These are phyloP conservation scores for Solanum piurae DNA, from an alignment of 257 asterid genomes.

Conservation along the genomic window DNA sequence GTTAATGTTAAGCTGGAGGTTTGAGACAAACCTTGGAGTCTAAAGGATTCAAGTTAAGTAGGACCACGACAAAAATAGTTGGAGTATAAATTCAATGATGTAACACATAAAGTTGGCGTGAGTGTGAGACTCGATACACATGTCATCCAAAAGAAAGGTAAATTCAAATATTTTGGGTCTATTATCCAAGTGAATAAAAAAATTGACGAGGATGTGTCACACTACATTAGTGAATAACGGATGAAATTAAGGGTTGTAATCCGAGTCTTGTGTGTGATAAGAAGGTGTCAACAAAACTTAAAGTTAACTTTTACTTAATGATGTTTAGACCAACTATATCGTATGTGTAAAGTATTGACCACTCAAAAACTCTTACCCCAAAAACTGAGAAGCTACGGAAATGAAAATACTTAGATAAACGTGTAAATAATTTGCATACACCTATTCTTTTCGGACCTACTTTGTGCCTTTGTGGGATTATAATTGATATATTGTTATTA, in stretches of 20 bases:
- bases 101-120: too few species aligned
- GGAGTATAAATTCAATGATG: not conserved
- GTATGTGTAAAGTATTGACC: not conserved
- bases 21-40: not conserved
- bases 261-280: not conserved
- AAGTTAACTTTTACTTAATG: not conserved
- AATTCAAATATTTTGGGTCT: too few species aligned
- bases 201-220: too few species aligned
- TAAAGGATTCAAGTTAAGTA: too few species aligned
- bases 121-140: not conserved
- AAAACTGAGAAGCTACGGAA: too few species aligned
- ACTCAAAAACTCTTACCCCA: too few species aligned
- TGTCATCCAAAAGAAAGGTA: not conserved
- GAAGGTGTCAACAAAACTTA: too few species aligned
- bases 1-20: too few species aligned
- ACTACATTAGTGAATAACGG: too few species aligned
- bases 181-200: not conserved
- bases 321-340: not conserved
- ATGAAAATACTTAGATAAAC: too few species aligned
- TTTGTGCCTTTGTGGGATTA: not conserved
- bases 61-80: not conserved
- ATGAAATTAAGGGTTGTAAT: too few species aligned
- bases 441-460: accelerated
- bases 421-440: too few species aligned
- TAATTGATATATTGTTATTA: not conserved